phyloP scores from a whole-genome alignment of 169 alveolate species.

The Plasmodium blacklocki region DNA sequence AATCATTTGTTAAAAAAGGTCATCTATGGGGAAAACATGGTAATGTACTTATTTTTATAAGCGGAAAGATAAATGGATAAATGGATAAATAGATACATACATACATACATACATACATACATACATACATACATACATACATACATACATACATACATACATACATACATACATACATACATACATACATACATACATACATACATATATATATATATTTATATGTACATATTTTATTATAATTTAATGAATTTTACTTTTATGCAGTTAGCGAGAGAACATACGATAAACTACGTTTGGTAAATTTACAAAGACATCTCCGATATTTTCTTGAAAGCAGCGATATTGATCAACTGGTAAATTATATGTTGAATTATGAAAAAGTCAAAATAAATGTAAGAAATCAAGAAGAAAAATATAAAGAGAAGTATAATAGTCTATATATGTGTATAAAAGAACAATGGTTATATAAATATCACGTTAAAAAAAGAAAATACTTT shows the following conservation, averaged over 20 bases:
- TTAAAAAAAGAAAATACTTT: conserved; percentile 15
- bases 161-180: not conserved
- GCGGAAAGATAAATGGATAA: not conserved
- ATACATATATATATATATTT: not conserved
- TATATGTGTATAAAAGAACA: conserved; percentile 52
- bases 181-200: not conserved
- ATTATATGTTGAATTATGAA: conserved; percentile 43
- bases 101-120: not conserved
- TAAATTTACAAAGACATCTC: conserved; percentile 23
- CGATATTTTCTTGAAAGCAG: conserved; percentile 43
- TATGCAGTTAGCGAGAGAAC: conserved; percentile 21
- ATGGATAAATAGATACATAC: not conserved
- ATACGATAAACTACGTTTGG: conserved; percentile 20
- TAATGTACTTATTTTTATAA: not conserved
- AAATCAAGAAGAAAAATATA: not conserved
- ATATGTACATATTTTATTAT: not conserved
- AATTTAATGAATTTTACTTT: not conserved
- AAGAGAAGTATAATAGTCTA: conserved; percentile 13
- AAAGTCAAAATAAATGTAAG: conserved; percentile 21
- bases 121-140: not conserved
- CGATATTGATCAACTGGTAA: conserved; percentile 17
- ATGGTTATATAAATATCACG: conserved; percentile 46
- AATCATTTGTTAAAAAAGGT: conserved; percentile 40
- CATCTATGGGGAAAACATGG: conserved; percentile 48
- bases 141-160: not conserved